These are phyloP conservation scores for Melocanna baccifera DNA, from an alignment of 176 grass and related monocot genomes.

Conservation along the genomic window DNA sequence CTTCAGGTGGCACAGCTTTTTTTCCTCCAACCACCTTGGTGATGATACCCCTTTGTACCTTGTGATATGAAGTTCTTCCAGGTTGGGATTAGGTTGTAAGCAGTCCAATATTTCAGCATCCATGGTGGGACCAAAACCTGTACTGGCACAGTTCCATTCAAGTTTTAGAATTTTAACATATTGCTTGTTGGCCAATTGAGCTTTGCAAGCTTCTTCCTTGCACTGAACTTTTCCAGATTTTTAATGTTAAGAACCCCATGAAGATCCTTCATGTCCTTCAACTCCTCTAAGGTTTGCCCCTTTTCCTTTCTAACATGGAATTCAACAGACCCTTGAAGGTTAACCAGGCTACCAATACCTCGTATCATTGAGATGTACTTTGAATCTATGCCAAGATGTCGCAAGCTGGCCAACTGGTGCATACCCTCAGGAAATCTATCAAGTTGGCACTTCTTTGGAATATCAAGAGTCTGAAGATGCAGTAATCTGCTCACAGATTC, in stretches of 20 bases:
- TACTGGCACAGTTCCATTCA: slow-evolving; percentile 27
- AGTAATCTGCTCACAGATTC: slow-evolving; percentile 40
- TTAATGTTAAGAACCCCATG: slow-evolving; percentile 38
- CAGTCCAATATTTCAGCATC: slow-evolving; percentile 27
- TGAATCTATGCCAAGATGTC: slow-evolving; percentile 35
- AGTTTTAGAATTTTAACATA: slow-evolving; percentile 34
- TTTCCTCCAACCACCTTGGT: slow-evolving; percentile 29
- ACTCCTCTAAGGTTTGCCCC: slow-evolving; percentile 35
- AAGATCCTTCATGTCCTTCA: slow-evolving; percentile 45
- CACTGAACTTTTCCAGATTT: slow-evolving; percentile 40
- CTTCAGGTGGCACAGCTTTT: slow-evolving; percentile 18
- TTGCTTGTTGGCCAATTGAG: slow-evolving; percentile 30
- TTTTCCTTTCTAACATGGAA: slow-evolving; percentile 34
- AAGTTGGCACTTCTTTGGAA: slow-evolving; percentile 35
- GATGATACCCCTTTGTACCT: slow-evolving; percentile 40
- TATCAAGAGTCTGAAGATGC: slow-evolving; percentile 56
- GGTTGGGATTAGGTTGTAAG: slow-evolving; percentile 34
- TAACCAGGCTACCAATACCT: slow-evolving; percentile 41
- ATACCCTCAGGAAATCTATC: slow-evolving; percentile 31
- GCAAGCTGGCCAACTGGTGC: slow-evolving; percentile 32
- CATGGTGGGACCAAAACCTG: not conserved
- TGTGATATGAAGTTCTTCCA: slow-evolving; percentile 45
- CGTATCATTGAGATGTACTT: slow-evolving; percentile 34
- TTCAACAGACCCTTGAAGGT: slow-evolving; percentile 40
- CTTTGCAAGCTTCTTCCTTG: slow-evolving; percentile 35